Percentiles rank a stretch among this genome's conserved stretches.
phyloP scores from a whole-genome alignment of 176 grass and related monocot species.

The Aegilops umbellulata region DNA sequence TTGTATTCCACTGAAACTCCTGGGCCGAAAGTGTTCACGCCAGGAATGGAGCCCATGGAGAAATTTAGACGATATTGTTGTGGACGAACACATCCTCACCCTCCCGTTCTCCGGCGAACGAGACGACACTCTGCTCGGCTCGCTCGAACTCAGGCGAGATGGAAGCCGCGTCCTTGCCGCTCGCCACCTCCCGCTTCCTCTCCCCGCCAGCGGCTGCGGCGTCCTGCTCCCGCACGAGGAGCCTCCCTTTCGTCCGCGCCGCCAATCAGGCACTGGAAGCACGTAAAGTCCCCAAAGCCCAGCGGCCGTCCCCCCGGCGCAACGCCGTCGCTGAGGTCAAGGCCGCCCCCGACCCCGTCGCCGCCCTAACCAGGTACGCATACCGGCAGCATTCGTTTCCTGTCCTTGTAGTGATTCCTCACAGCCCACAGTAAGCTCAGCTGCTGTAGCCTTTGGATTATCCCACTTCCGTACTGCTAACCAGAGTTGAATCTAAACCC shows the following conservation, averaged over 20 bases:
- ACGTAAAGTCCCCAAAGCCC: constrained; percentile 16
- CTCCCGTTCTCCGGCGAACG: constrained; percentile 1
- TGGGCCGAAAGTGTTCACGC: background rate
- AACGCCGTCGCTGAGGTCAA: constrained; percentile 66
- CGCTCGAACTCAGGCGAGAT: constrained; percentile 3
- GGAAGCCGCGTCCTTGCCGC: constrained; percentile 47
- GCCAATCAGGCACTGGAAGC: constrained; percentile 37
- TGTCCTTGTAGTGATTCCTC: background rate
- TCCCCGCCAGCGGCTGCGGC: background rate
- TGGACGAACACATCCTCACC: background rate
- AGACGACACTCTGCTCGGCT: constrained; percentile 4
- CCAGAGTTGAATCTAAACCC: background rate
- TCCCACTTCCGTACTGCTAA: background rate
- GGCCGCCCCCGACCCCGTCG: constrained; percentile 39
- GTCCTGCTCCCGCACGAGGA: background rate
- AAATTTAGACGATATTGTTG: background rate
- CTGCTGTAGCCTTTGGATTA: background rate
- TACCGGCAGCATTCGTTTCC: background rate
- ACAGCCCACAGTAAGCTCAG: background rate
- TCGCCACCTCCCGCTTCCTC: constrained; percentile 37
- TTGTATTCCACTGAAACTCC: background rate
- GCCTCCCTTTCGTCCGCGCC: background rate
- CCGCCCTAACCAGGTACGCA: constrained; percentile 61
- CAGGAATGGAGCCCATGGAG: background rate
- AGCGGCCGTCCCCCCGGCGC: constrained; percentile 48